Conservation (phyloP, 768 basidiomycete species). For the Strobilomyces confusus region DNA sequence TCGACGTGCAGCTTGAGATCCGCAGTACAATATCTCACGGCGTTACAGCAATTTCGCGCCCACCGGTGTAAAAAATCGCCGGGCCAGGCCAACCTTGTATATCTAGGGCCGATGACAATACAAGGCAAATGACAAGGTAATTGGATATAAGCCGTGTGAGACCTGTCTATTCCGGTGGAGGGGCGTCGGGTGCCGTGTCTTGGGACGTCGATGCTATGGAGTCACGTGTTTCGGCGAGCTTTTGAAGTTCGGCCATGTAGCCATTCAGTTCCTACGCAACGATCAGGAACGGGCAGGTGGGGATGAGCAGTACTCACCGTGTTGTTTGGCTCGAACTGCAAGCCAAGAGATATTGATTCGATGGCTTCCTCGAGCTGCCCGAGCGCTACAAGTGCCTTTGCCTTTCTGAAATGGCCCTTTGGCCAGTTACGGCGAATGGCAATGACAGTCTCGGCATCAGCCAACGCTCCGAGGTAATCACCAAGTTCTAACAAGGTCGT, state of each 20-base stretch:
- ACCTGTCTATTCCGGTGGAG: conserved; percentile 12
- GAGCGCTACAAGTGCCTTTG: conserved; percentile 81
- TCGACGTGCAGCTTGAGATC: background rate
- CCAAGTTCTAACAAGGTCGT: conserved; percentile 77
- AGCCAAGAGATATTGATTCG: conserved; percentile 75
- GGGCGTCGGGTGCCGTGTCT: background rate
- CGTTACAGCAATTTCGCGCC: background rate
- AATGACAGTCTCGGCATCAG: conserved; percentile 91
- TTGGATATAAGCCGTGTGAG: background rate
- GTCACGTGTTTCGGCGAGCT: conserved; percentile 17
- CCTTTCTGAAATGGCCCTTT: conserved; percentile 94
- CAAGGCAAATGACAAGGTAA: conserved; percentile 2
- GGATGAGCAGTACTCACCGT: conserved; percentile 34
- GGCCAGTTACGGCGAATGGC: conserved; percentile 82
- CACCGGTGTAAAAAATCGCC: background rate
- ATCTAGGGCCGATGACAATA: conserved; percentile 2
- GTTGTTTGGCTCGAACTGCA: conserved; percentile 78
- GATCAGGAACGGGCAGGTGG: conserved; percentile 6
- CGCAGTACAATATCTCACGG: background rate
- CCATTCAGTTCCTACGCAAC: conserved; percentile 27
- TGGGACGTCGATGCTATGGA: background rate
- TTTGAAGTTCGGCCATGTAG: conserved; percentile 30
- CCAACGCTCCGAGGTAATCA: conserved; percentile 73
- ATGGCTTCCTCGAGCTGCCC: conserved; percentile 67
- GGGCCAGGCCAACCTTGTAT: background rate